Evolutionary conservation across 495 filamentous ascomycete species (phyloP), one percentile per base, ranked within the genome.

Genomic region (Aspergillus affinis): DNA sequence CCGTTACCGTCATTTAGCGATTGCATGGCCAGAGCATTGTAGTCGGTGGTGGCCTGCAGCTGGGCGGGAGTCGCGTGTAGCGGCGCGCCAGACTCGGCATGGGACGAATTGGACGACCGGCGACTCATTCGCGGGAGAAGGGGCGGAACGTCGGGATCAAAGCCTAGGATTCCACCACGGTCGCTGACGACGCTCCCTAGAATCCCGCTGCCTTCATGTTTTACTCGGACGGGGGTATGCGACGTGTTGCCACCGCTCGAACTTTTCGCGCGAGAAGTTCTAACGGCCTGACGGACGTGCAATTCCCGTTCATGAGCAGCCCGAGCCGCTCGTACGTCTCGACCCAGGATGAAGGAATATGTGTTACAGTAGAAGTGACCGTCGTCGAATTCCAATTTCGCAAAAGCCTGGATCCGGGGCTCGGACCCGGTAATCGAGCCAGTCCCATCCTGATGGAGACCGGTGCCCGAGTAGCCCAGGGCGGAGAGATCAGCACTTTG

Each of bases 281-380:
- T 66, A 64, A 78, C 71, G 48, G 68, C 71, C 65, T 79, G 77
- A 61, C 75, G 71, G 57, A 64, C 75, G 65, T 79, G 75, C 26
- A 76, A 62, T 62, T 81, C 76, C 57, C 77, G 76, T 48, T 81
- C 77, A 55, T 76, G 71, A 23, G 82, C 83, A 27, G 78, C 76
- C 48, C 81, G 75, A 5, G 80, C 76, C 17, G 84, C 83, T 51
- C 76, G 75, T 47, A 85, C 73, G 73, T 90, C 86, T 61, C 88
- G 85, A 50, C 88, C 88, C 21, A 91, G 75, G 19, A 84, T 81
- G 26, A 90, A 81, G 1, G 79, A 80, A 63, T 86, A 84, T 10
- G 87, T 89, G 54, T 83, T 89, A 78, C 88, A 85, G 67, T 88
- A 90, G 67, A 88, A 91, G 65, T 86, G 81, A 15, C 87, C 87